A percentile compares a stretch with the other conserved stretches of the same genome.
These are phyloP conservation scores for Lecanicillium sp. DNA, from an alignment of 2,329 filamentous ascomycete species.

Conservation along the genomic window DNA sequence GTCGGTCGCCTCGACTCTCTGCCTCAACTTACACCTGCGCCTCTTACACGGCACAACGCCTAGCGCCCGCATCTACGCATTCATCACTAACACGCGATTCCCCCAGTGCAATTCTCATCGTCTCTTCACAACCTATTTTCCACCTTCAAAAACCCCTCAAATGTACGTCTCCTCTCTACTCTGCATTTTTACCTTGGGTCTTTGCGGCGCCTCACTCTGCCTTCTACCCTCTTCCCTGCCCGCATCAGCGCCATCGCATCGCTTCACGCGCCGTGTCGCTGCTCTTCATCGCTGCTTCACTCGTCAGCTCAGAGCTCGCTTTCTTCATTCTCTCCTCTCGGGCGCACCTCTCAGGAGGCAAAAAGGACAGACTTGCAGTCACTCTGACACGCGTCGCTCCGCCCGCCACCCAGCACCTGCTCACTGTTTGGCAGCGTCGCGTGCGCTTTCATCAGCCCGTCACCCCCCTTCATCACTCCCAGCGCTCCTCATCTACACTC, in stretches of 20 bases:
- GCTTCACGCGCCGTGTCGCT: background rate
- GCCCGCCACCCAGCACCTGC: background rate
- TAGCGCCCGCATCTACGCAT: conserved; percentile 4
- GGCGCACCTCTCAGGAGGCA: background rate
- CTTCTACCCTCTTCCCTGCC: background rate
- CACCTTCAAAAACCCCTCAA: conserved; percentile 14
- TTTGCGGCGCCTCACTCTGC: background rate
- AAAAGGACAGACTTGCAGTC: background rate
- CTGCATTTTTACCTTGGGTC: conserved; percentile 1
- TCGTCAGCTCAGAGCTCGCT: background rate
- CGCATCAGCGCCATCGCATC: background rate
- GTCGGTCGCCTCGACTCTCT: conserved; percentile 9
- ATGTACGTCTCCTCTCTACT: conserved; percentile 14
- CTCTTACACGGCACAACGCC: background rate
- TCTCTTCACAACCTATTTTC: conserved; percentile 9
- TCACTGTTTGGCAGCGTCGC: background rate
- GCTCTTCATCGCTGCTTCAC: background rate
- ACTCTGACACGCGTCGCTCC: background rate
- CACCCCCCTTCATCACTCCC: conserved; percentile 17
- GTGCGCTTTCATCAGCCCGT: no score
- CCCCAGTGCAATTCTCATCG: conserved; percentile 13
- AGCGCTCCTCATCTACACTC: conserved; percentile 17
- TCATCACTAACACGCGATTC: conserved; percentile 13
- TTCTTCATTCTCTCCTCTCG: background rate
- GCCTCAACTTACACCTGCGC: conserved; percentile 10